Evolutionary conservation across 208 protist genomes (phyloP).

Genomic region (Crithidia mellificae): DNA sequence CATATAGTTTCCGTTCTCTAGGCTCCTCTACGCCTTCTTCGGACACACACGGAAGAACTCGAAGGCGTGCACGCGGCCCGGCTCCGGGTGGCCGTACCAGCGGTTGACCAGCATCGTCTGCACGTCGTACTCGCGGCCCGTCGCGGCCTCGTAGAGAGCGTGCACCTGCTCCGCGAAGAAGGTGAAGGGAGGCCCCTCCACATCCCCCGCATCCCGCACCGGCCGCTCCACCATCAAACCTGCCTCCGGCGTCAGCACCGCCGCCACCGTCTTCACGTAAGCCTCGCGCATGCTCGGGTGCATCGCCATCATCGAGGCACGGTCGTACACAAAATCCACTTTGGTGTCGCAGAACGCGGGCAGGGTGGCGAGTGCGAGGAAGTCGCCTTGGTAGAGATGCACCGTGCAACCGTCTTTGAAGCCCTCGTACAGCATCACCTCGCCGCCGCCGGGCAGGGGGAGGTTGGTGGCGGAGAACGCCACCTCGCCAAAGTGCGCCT

Average conservation of each 20-base stretch:
- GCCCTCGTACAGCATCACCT: conserved; percentile 35
- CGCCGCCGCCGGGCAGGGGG: conserved; percentile 1
- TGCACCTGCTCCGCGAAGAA: conserved; percentile 39
- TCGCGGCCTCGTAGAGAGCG: conserved; percentile 40
- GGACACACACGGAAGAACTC: conserved; percentile 25
- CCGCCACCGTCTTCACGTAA: conserved; percentile 41
- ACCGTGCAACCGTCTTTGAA: conserved; percentile 25
- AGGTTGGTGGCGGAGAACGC: conserved; percentile 20
- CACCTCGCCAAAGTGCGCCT: conserved; percentile 40
- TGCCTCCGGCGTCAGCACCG: conserved; percentile 18
- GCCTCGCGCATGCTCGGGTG: conserved; percentile 34
- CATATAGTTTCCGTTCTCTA: too few relatives aligned
- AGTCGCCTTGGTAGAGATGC: conserved; percentile 54
- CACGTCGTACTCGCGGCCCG: conserved; percentile 22
- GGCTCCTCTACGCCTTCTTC: neutral
- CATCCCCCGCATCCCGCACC: conserved; percentile 40
- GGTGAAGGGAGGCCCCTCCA: conserved; percentile 53
- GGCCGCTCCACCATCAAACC: conserved; percentile 46
- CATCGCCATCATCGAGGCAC: conserved; percentile 67
- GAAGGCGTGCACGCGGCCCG: conserved; percentile 18
- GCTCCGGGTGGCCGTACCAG: conserved; percentile 16
- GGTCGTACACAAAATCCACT: conserved; percentile 65
- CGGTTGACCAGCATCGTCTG: conserved; percentile 25
- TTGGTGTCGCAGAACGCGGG: conserved; percentile 23
- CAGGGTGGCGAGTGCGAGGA: conserved; percentile 34